Conservation (phyloP, 371 early-diverging fungal species). For the Lichtheimia ornata region DNA sequence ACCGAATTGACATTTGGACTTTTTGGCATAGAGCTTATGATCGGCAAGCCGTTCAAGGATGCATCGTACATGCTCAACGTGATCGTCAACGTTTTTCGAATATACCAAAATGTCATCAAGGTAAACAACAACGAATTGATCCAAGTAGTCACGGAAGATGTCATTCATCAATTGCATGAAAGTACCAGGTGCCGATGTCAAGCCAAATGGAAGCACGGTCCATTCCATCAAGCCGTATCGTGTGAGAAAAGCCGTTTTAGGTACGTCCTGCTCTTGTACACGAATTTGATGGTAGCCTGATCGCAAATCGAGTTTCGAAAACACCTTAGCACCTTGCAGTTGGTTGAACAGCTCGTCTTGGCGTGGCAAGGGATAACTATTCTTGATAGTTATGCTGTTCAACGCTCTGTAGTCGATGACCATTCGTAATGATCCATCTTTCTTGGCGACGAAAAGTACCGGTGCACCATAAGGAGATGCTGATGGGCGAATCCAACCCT, state of each 20-base stretch:
- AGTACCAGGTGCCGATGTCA: slow-evolving; percentile 45
- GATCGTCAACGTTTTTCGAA: slow-evolving; percentile 46
- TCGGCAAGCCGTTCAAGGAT: slow-evolving; percentile 38
- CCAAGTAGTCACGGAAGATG: slow-evolving; percentile 33
- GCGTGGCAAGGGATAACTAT: slow-evolving; percentile 45
- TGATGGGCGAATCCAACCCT: slow-evolving; percentile 11
- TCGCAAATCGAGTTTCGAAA: slow-evolving; percentile 52
- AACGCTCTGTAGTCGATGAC: slow-evolving; percentile 39
- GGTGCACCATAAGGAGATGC: slow-evolving; percentile 54
- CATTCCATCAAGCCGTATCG: slow-evolving; percentile 46
- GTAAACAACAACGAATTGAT: slow-evolving; percentile 45
- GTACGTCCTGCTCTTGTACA: slow-evolving; percentile 17
- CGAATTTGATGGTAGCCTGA: slow-evolving; percentile 44
- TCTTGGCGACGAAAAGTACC: slow-evolving; percentile 54
- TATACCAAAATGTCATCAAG: slow-evolving; percentile 65
- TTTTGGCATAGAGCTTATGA: slow-evolving; percentile 34
- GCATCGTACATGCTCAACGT: slow-evolving; percentile 32
- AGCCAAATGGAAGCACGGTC: slow-evolving; percentile 51
- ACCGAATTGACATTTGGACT: slow-evolving; percentile 56
- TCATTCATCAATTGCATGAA: slow-evolving; percentile 47
- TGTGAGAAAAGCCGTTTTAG: slow-evolving; percentile 34
- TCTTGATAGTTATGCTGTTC: slow-evolving; percentile 43
- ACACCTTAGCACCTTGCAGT: slow-evolving; percentile 29
- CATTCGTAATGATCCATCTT: slow-evolving; percentile 49
- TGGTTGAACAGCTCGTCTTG: slow-evolving; percentile 50